A percentile compares a stretch with the other conserved stretches of the same genome.
Evolutionary conservation across 2,329 filamentous ascomycete genomes (phyloP).

Genomic region (Colletotrichum falcatum): DNA sequence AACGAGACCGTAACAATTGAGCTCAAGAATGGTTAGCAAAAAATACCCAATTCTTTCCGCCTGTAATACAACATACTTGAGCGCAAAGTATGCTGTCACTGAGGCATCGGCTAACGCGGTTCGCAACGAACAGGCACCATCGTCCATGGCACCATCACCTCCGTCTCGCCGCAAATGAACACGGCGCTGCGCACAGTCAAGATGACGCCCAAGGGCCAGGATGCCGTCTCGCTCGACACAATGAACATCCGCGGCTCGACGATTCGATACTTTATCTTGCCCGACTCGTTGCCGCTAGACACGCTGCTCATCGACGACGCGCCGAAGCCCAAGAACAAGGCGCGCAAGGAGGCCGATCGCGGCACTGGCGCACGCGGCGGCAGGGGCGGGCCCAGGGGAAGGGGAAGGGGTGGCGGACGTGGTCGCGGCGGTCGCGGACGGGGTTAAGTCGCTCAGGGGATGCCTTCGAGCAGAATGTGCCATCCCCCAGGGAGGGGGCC

Average conservation of each 20-base stretch:
- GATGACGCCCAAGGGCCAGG: slow-evolving; percentile 91
- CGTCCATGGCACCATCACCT: slow-evolving; percentile 95
- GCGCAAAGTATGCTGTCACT: neutral
- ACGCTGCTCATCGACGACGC: slow-evolving; percentile 96
- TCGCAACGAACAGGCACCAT: slow-evolving; percentile 77
- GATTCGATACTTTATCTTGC: slow-evolving; percentile 96
- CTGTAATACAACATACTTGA: neutral
- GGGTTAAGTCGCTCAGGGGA: neutral
- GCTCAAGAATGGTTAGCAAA: slow-evolving; percentile 87
- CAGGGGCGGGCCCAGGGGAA: slow-evolving; percentile 63
- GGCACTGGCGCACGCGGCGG: slow-evolving; percentile 67
- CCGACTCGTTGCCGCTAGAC: slow-evolving; percentile 93
- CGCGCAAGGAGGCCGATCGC: slow-evolving; percentile 85
- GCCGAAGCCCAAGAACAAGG: slow-evolving; percentile 99
- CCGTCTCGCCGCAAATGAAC: slow-evolving; percentile 98
- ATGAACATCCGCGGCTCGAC: slow-evolving; percentile 98
- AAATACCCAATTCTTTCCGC: neutral
- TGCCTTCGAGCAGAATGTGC: neutral
- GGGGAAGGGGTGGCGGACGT: slow-evolving; percentile 64
- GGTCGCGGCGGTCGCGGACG: slow-evolving; percentile 54
- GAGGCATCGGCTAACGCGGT: slow-evolving; percentile 15
- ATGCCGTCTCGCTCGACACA: slow-evolving; percentile 88
- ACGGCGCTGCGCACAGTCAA: slow-evolving; percentile 95
- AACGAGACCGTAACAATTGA: slow-evolving; percentile 99
- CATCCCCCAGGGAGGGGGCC: neutral